These are phyloP conservation scores for Pinus albicaulis DNA, from an alignment of 75 land plant species.

Conservation along the genomic window DNA sequence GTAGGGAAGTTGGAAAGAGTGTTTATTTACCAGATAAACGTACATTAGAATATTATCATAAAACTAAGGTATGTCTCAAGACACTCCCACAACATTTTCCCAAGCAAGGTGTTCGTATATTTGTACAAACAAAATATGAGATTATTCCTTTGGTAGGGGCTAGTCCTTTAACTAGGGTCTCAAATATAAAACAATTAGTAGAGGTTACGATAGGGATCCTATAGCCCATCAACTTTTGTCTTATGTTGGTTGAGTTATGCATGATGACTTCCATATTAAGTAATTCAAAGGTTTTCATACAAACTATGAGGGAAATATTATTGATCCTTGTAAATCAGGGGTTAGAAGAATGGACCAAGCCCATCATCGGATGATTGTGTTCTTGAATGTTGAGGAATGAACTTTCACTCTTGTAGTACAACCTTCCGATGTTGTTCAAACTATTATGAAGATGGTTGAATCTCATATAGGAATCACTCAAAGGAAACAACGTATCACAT, in stretches of 20 bases:
- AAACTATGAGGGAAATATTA: conserved; percentile 41
- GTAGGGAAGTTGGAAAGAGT: no score
- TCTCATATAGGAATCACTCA: conserved; percentile 29
- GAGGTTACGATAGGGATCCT: conserved; percentile 36
- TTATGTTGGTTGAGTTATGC: conserved; percentile 49
- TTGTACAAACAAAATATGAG: no score
- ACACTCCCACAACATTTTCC: no score
- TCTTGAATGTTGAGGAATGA: conserved; percentile 25
- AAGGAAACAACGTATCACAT: conserved; percentile 45
- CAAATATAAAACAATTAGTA: no score
- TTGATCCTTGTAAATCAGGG: conserved; percentile 53
- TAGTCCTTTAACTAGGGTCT: no score
- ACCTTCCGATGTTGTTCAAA: conserved; percentile 22
- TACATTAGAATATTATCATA: no score
- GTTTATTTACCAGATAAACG: no score
- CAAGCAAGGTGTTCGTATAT: no score
- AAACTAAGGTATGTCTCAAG: no score
- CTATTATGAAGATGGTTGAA: conserved; percentile 31
- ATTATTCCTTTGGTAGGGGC: no score
- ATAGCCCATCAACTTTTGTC: conserved; percentile 36
- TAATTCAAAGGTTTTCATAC: conserved; percentile 39
- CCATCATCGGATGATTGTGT: conserved; percentile 39
- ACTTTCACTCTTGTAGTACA: conserved; percentile 33
- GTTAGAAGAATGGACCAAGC: conserved; percentile 41
- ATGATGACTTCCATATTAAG: conserved; percentile 32